phyloP scores from a whole-genome alignment of 208 protist species.

The Leishmania gerbilli region DNA sequence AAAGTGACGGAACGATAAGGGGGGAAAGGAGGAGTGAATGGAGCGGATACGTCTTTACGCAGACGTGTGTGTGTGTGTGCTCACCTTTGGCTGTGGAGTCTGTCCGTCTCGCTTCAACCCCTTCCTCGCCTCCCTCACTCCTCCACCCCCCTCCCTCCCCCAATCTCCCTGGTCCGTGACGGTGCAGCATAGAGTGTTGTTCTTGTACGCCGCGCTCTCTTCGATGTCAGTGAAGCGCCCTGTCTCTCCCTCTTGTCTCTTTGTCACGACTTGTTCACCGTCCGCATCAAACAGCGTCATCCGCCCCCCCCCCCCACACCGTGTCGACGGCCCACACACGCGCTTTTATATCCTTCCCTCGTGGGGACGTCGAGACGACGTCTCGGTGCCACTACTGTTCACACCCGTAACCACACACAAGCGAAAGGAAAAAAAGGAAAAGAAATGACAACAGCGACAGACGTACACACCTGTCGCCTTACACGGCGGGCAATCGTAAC shows the following conservation, averaged over 20 bases:
- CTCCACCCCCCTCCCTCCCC: not conserved
- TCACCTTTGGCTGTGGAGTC: not conserved
- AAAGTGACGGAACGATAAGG: too few species aligned
- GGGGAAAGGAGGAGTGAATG: not conserved
- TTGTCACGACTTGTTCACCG: not conserved
- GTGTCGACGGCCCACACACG: not conserved
- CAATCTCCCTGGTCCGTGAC: not conserved
- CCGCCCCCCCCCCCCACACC: not conserved
- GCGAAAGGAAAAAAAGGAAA: not conserved
- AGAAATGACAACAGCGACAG: not conserved
- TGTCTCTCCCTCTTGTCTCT: not conserved
- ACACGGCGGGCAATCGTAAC: not conserved
- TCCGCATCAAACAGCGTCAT: not conserved
- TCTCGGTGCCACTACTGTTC: not conserved
- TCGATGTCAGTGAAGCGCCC: not conserved
- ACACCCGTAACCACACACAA: not conserved
- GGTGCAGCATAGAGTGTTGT: not conserved
- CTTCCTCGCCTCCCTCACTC: not conserved
- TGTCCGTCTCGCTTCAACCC: not conserved
- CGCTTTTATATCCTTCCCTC: not conserved
- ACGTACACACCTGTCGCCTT: not conserved
- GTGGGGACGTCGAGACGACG: not conserved
- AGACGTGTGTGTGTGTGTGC: not conserved
- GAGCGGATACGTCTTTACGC: not conserved
- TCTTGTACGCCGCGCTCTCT: not conserved